Conservation (phyloP, 192 early-diverging fungal species). For the Umbelopsis isabellina region DNA sequence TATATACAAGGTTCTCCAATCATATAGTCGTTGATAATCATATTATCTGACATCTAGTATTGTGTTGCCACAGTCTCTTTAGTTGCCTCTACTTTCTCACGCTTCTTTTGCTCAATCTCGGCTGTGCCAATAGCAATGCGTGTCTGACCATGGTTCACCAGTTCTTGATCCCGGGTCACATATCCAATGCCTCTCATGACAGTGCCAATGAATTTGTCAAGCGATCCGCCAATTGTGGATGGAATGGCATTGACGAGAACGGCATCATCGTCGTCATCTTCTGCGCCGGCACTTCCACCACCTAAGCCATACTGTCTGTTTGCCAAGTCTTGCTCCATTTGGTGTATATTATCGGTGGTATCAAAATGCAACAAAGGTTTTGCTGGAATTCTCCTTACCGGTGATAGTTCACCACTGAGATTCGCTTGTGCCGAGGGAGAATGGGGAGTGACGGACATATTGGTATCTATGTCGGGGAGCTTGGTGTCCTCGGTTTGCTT, state of each 20-base stretch:
- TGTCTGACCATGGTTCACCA: background rate
- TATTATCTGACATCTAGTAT: background rate
- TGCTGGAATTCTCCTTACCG: background rate
- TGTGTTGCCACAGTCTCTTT: background rate
- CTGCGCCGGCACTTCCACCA: background rate
- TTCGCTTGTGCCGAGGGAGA: background rate
- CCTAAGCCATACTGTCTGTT: background rate
- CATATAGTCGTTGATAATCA: too few relatives aligned
- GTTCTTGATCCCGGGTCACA: background rate
- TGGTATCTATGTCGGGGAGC: too few relatives aligned
- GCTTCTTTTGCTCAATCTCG: constrained; percentile 13
- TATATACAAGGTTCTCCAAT: too few relatives aligned
- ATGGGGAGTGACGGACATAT: background rate
- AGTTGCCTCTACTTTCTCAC: background rate
- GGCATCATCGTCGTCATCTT: background rate
- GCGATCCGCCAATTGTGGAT: constrained; percentile 8
- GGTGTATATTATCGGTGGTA: constrained; percentile 2
- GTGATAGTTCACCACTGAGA: background rate
- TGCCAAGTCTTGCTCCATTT: background rate
- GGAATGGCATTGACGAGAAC: background rate
- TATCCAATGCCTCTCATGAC: constrained; percentile 1
- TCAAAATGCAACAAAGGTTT: constrained; percentile 9
- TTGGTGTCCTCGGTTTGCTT: too few relatives aligned
- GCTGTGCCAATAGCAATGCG: background rate
- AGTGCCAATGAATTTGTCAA: background rate